Evolutionary conservation across 2,329 filamentous ascomycete species (phyloP), one percentile per base, ranked within the genome.

Genomic region (Albophoma yamanashiensis): DNA sequence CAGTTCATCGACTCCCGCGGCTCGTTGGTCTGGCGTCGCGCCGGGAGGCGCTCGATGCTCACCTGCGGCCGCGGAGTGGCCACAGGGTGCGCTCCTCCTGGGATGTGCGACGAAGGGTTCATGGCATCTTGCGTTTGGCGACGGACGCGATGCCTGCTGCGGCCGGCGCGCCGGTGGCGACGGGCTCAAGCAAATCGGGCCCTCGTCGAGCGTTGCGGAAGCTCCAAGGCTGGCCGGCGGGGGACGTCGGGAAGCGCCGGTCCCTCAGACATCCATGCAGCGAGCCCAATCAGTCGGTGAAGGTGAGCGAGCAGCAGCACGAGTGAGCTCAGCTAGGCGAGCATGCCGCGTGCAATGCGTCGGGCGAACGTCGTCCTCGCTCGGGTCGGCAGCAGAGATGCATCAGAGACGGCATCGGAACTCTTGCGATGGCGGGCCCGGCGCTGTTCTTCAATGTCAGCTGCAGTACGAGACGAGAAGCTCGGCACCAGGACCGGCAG

Each of bases 1-100:
- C 91, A 96, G 74, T 96, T 96, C 91, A 96, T 96, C 40, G 89
- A 89, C 78, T 95, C 91, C 68, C 89, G 86, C 47, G 89, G 89
- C 72, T 94, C 89, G 67, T 84, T 88, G 73, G 82, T 86, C 74
- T 85, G 79, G 50, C 88, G 85, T 64, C 88, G 85, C 59, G 86
- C 81, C 34, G 89, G 88, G 65, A 93, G 78, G 63, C 89, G 85
- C 75, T 92, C 88, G 73, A 93, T 93, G 71, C 89, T 88, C 68
- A 92, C 87, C 77, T 90, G 88, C 36, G 88, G 88, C 68, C 89
- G 83, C 64, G 88, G 84, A 81, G 91, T 88, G 70, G 77, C 74
- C 62, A 80, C 73, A 38, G 78, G 76, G 62, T 79, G 79, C 14
- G 39, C 34, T 9, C 34, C 45, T 20, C 42, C n/a, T 12, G 61